phyloP scores from a whole-genome alignment of 345 rosid species.

The Combretum micranthum region DNA sequence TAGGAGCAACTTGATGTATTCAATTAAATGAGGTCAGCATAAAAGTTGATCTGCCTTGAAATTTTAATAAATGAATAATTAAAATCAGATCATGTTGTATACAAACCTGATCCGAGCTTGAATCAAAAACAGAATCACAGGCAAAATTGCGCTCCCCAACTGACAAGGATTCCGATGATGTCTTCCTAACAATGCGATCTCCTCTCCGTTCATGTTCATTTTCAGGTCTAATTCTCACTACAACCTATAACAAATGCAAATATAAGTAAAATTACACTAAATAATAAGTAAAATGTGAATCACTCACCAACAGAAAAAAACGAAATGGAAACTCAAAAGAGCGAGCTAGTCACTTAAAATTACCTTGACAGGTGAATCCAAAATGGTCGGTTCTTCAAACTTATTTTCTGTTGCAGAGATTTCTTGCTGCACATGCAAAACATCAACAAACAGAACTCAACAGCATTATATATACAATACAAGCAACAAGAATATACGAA shows the following conservation, averaged over 20 bases:
- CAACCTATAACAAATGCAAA: constrained; percentile 37
- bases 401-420: constrained; percentile 18
- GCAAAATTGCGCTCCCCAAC: constrained; percentile 57
- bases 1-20: not conserved
- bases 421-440: constrained; percentile 25
- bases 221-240: constrained; percentile 66
- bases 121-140: constrained; percentile 79
- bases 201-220: constrained; percentile 33
- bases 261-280: not conserved
- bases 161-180: constrained; percentile 48
- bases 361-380: constrained; percentile 80
- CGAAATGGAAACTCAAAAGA: constrained; percentile 5
- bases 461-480: not conserved
- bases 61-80: not conserved
- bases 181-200: constrained; percentile 37
- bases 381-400: constrained; percentile 17
- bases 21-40: not conserved
- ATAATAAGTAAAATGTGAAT: not conserved
- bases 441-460: not conserved
- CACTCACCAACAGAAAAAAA: not conserved
- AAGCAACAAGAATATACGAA: not conserved
- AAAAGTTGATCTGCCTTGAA: no score
- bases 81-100: not conserved
- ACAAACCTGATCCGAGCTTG: constrained; percentile 69
- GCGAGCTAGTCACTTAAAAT: not conserved